A percentile compares a stretch with the other conserved stretches of the same genome.
These are phyloP conservation scores for Harringtonia lauricola DNA, from an alignment of 2,329 filamentous ascomycete genomes.

Conservation along the genomic window DNA sequence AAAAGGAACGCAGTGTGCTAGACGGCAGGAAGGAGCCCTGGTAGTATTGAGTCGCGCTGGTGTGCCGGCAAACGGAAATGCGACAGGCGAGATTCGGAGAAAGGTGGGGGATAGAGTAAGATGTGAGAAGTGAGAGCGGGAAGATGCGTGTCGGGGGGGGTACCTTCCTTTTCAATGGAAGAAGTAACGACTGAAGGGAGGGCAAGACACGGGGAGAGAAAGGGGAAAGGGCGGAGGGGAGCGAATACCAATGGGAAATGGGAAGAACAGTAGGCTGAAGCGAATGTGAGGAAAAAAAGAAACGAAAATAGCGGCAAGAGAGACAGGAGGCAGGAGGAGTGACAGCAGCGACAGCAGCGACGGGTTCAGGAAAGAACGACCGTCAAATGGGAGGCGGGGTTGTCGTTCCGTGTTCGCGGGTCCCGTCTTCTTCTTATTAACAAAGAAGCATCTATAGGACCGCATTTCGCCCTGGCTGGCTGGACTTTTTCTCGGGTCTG, in stretches of 20 bases:
- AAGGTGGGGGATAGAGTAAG: background rate
- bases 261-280: background rate
- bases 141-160: background rate
- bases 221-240: background rate
- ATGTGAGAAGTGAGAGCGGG: constrained; percentile 1
- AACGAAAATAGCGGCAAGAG: constrained; percentile 4
- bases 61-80: background rate
- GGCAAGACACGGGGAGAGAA: background rate
- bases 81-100: constrained; percentile 6
- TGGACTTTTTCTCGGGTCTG: too few relatives aligned
- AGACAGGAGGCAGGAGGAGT: constrained; percentile 5
- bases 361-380: background rate
- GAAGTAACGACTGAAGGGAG: background rate
- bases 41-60: too few relatives aligned
- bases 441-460: too few relatives aligned
- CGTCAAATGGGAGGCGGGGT: background rate
- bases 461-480: too few relatives aligned
- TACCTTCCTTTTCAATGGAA: background rate
- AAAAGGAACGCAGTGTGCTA: background rate
- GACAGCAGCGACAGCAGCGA: too few relatives aligned
- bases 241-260: background rate
- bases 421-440: too few relatives aligned
- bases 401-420: too few relatives aligned
- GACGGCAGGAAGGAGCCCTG: background rate
- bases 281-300: background rate